Evolutionary conservation across 2,329 filamentous ascomycete species (phyloP), one percentile per base, ranked within the genome.

Genomic region (Cladosporium velox): DNA sequence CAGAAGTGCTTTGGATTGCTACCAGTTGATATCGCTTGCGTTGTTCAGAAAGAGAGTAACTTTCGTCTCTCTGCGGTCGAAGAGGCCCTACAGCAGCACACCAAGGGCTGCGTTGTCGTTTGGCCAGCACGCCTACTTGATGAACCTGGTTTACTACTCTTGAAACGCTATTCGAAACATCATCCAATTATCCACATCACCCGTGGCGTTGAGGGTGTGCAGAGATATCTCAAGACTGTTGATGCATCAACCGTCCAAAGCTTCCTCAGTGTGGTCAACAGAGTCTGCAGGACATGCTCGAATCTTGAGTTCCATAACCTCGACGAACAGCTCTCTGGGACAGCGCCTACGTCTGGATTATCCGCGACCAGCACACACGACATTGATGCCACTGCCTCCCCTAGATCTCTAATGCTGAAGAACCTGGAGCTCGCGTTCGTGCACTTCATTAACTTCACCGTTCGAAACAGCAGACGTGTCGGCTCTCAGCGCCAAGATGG

Each of bases 371-470:
- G 8, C 3, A 28, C 14, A n/a, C 26, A n/a, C n/a, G 14, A 30
- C 4, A n/a, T 18, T 0, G 51, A 54, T 54, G 26, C 51, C 51
- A 18, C 51, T 2, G 26, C 32, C 26, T 54, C 51, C 8, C 51
- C 51, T 54, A 28, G 51, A 8, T 10, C 51, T 32, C 26, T 54
- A 4, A 54, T 54, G 24, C 51, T 54, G 51, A 54, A 54, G 26
- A 54, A 54, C 12, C 26, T 54, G 26, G 51, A 54, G 24, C 51
- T 54, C 51, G 51, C 51, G 15, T 54, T 54, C 18, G 51, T 54
- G 51, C 51, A 54, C 14, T 54, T 54, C 28, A 12, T 54, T 8
- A 54, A 54, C 26, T 54, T 30, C 24, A 54, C 51, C 26, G 11
- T 54, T 28, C 26, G 51, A 4, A 54, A 54, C 26, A 54, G 26